These are phyloP conservation scores for Triangularia setosa DNA, from an alignment of 2,329 filamentous ascomycete genomes.

Conservation along the genomic window DNA sequence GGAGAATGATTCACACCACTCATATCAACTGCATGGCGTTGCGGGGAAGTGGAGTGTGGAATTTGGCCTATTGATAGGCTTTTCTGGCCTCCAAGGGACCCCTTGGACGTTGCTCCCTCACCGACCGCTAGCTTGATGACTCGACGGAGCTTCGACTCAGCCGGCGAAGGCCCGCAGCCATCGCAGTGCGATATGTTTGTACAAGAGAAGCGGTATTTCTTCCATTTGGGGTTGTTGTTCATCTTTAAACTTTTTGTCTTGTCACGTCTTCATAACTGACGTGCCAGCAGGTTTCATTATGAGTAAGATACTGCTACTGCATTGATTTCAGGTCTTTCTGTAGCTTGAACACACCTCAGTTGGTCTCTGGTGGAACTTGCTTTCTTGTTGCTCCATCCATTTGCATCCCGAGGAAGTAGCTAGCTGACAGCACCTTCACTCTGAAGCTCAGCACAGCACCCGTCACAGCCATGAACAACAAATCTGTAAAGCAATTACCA, in stretches of 20 bases:
- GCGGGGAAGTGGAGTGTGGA: background rate
- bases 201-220: background rate
- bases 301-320: background rate
- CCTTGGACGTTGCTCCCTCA: constrained; percentile 4
- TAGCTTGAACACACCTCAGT: too few species aligned
- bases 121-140: constrained; percentile 16
- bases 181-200: background rate
- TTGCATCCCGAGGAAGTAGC: background rate
- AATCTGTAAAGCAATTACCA: constrained; percentile 58
- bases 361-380: too few species aligned
- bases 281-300: too few species aligned
- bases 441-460: background rate
- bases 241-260: background rate
- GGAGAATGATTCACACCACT: too few species aligned
- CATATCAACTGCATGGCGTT: background rate
- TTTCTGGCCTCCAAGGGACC: too few species aligned
- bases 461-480: constrained; percentile 46
- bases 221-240: background rate
- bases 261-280: background rate
- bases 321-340: background rate
- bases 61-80: constrained; percentile 18
- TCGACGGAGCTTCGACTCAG: constrained; percentile 25
- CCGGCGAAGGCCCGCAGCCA: constrained; percentile 18
- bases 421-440: too few species aligned
- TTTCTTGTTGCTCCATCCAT: background rate